phyloP scores from a whole-genome alignment of 371 early-diverging fungal species.

The Scutellospora calospora region DNA sequence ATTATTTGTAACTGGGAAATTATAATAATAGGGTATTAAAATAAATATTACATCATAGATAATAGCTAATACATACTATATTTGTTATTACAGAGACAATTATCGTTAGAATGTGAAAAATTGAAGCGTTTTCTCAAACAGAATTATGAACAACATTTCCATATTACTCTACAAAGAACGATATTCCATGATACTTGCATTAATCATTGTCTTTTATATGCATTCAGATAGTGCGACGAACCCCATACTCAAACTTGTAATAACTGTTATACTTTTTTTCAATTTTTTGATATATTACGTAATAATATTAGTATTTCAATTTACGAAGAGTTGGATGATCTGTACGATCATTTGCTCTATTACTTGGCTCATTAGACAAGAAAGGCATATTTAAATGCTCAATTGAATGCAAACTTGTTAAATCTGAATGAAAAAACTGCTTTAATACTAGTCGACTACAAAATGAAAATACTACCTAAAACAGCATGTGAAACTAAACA shows the following conservation, averaged over 20 bases:
- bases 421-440: conserved; percentile 3
- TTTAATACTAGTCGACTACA: conserved; percentile 5
- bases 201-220: conserved; percentile 19
- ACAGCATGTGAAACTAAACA: conserved; percentile 9
- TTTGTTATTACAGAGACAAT: neutral
- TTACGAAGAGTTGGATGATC: neutral
- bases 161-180: neutral
- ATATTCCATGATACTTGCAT: neutral
- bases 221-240: neutral
- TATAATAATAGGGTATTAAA: too few relatives aligned
- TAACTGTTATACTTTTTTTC: conserved; percentile 16
- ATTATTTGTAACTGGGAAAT: too few relatives aligned
- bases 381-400: conserved; percentile 14
- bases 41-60: too few relatives aligned
- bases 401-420: conserved; percentile 1
- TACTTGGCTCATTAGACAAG: conserved; percentile 1
- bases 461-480: conserved; percentile 7
- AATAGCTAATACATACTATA: too few relatives aligned
- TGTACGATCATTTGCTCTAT: neutral
- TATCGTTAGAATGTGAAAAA: neutral
- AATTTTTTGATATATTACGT: neutral
- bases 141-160: neutral
- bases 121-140: neutral
- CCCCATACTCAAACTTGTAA: conserved; percentile 8
- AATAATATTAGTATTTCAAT: neutral